Percentiles rank a stretch among this genome's conserved stretches.
Evolutionary conservation across 2,329 filamentous ascomycete species (phyloP).

Genomic region (Talaromyces sp.): DNA sequence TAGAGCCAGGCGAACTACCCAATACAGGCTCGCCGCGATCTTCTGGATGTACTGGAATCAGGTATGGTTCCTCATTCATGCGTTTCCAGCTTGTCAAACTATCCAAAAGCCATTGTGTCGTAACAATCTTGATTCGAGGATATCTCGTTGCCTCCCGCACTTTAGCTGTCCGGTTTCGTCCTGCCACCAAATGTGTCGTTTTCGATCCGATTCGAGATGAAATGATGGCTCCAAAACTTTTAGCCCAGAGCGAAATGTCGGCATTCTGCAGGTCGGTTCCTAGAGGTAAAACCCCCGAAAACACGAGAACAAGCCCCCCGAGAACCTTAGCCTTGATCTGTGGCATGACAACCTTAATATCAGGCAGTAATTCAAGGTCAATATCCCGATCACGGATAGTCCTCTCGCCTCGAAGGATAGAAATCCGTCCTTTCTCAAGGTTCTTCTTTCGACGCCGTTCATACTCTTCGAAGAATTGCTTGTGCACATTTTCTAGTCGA

Average conservation of each 20-base stretch:
- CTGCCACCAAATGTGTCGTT: conserved; percentile 53
- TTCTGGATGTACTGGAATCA: conserved; percentile 71
- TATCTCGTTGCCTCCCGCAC: conserved; percentile 81
- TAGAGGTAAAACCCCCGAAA: conserved; percentile 85
- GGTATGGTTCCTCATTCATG: conserved; percentile 73
- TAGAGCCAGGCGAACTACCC: conserved; percentile 32
- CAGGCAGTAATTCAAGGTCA: conserved; percentile 66
- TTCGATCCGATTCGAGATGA: conserved; percentile 44
- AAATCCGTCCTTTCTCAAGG: conserved; percentile 44
- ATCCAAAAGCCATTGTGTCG: conserved; percentile 82
- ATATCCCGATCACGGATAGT: conserved; percentile 42
- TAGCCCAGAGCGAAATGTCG: conserved; percentile 83
- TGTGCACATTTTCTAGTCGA: conserved; percentile 72
- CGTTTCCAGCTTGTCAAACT: conserved; percentile 80
- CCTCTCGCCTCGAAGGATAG: conserved; percentile 52
- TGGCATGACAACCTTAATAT: conserved; percentile 82
- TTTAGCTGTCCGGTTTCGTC: conserved; percentile 76
- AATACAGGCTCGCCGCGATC: conserved; percentile 52
- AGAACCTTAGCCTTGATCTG: conserved; percentile 75
- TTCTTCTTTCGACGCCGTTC: conserved; percentile 52
- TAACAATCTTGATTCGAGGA: conserved; percentile 82
- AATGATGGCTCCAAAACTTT: conserved; percentile 72
- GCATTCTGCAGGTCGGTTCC: conserved; percentile 74
- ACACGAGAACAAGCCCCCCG: conserved; percentile 71
- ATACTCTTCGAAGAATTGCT: conserved; percentile 78